Evolutionary conservation across 148 eudicot genomes (phyloP).

Genomic region (Mesembryanthemum crystallinum): DNA sequence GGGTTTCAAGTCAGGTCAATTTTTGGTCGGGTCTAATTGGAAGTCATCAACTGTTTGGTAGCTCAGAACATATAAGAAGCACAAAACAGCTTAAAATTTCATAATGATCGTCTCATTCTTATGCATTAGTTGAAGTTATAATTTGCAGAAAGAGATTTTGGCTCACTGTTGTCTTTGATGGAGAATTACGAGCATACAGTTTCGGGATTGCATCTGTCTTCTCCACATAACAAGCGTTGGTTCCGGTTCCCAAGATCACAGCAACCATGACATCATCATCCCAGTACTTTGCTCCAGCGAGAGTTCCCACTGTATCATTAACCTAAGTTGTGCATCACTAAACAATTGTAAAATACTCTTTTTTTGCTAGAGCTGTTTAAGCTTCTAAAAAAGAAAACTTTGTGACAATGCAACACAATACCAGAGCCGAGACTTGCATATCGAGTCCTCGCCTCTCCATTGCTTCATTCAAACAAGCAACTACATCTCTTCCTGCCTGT

Average conservation of each 20-base stretch:
- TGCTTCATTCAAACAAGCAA: slow-evolving; percentile 65
- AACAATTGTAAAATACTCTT: background rate
- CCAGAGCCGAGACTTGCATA: slow-evolving; percentile 73
- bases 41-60: no score
- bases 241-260: slow-evolving; percentile 82
- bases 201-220: slow-evolving; percentile 57
- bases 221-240: slow-evolving; percentile 81
- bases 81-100: no score
- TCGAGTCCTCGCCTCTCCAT: slow-evolving; percentile 61
- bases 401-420: slow-evolving; percentile 23
- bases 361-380: background rate
- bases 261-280: slow-evolving; percentile 76
- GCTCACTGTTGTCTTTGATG: slow-evolving; percentile 52
- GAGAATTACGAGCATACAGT: slow-evolving; percentile 28
- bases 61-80: no score
- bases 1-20: no score
- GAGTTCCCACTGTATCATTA: slow-evolving; percentile 66
- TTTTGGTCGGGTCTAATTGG: no score
- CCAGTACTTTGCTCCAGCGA: slow-evolving; percentile 76
- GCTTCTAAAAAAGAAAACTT: background rate
- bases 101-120: no score
- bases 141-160: background rate
- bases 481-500: slow-evolving; percentile 72
- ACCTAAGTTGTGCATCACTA: slow-evolving; percentile 43
- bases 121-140: no score